Evolutionary conservation across 345 rosid species (phyloP), one percentile per base, ranked within the genome.

Genomic region (Citrus reticulata): DNA sequence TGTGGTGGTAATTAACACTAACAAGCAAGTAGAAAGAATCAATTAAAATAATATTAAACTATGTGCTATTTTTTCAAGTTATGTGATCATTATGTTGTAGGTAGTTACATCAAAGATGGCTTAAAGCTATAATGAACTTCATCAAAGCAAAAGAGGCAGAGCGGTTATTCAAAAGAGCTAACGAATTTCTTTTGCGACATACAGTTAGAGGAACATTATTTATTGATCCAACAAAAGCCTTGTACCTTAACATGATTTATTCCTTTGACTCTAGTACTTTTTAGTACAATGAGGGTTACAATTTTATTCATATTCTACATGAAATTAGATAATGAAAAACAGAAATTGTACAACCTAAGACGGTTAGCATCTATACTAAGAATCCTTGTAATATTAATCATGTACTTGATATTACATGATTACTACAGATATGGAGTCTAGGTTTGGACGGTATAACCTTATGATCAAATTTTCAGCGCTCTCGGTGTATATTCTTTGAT

Each of bases 161-260:
- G 35, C 27, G 59, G 65, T 78, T 70, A 9, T 59, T 69, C 32
- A 76, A 84, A 84, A 67, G 66, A 75, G 59, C 22, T 60, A 85
- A 83, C 86, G 70, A 79, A 81, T 79, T 85, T 83, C 82, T 83
- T 81, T 85, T 77, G 22, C 4, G 83, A 80, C 51, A 46, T 46
- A 1, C 79, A 37, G 85, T 84, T 76, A 51, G 79, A 83, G 29
- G 77, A 55, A 59, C 13, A 46, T 13, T 46, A 3, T 46, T 46
- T 11, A 46, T 42, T 62, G 61, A 76, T 83, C 76, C 37, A 57
- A 59, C 57, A 20, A 75, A 70, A 25, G 78, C 60, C 29, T 54
- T 24, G 32, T 7, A 13, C 60, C 32, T 63, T 63, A 69, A 25
- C 35, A 39, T 39, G 19, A 71, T 74, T 74, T 73, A 24, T 61